A percentile compares a stretch with the other conserved stretches of the same genome.
Evolutionary conservation across 2,329 filamentous ascomycete species (phyloP).

Genomic region (Mycocentrospora acerina): DNA sequence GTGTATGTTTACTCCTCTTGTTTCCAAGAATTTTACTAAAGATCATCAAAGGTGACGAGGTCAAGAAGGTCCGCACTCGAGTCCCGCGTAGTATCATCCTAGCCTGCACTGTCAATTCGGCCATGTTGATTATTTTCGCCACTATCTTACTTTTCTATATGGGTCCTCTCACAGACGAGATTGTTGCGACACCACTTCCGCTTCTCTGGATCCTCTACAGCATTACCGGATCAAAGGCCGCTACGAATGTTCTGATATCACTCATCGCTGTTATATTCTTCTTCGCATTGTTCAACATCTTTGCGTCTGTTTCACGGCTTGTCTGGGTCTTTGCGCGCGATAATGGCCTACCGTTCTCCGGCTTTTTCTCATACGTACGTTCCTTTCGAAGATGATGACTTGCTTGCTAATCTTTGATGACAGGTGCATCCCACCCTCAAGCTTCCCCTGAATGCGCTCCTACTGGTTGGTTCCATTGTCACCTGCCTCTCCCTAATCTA

Average conservation of each 20-base stretch:
- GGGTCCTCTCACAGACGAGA: slow-evolving; percentile 35
- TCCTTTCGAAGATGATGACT: too few species aligned
- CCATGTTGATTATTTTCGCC: slow-evolving; percentile 47
- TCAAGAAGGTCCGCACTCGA: slow-evolving; percentile 43
- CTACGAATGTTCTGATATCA: slow-evolving; percentile 45
- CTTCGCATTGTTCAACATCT: slow-evolving; percentile 44
- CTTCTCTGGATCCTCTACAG: slow-evolving; percentile 45
- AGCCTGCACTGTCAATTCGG: slow-evolving; percentile 46
- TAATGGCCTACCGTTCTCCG: slow-evolving; percentile 46
- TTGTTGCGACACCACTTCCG: slow-evolving; percentile 19
- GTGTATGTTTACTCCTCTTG: slow-evolving; percentile 14
- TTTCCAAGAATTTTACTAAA: slow-evolving; percentile 1
- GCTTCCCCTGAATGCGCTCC: slow-evolving; percentile 27
- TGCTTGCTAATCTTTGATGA: neutral
- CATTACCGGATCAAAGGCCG: slow-evolving; percentile 44
- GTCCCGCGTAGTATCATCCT: slow-evolving; percentile 44
- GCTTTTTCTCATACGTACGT: slow-evolving; percentile 34
- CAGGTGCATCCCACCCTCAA: slow-evolving; percentile 31
- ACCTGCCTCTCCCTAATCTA: slow-evolving; percentile 39
- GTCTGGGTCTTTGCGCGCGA: slow-evolving; percentile 55
- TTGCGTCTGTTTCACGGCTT: slow-evolving; percentile 52
- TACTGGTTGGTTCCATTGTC: slow-evolving; percentile 23
- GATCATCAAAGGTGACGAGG: slow-evolving; percentile 31
- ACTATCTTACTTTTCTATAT: slow-evolving; percentile 50
- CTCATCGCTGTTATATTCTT: slow-evolving; percentile 43